These are phyloP conservation scores for Candida ulmi DNA, from an alignment of 805 yeast species.

Conservation along the genomic window DNA sequence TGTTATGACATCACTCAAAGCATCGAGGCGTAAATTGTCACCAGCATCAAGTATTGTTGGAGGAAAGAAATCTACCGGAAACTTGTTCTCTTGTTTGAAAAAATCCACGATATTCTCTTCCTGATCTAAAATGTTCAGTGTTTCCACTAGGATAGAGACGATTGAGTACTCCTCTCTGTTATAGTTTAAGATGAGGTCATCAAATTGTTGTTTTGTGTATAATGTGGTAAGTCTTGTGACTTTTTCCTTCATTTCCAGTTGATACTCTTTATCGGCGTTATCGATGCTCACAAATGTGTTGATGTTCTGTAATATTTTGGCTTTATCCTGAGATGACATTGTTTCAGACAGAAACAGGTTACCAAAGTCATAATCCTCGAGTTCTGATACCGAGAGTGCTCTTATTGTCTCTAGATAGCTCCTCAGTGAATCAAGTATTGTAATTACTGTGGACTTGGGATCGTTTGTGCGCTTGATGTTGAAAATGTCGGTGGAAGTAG, in stretches of 20 bases:
- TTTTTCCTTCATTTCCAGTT: constrained; percentile 4
- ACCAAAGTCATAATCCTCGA: constrained; percentile 11
- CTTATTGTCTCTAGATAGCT: constrained; percentile 11
- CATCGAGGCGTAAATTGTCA: constrained; percentile 16
- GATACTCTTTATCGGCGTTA: constrained; percentile 13
- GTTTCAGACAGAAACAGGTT: constrained; percentile 9
- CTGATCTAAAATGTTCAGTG: constrained; percentile 26
- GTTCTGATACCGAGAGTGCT: background rate
- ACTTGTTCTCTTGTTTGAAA: constrained; percentile 32
- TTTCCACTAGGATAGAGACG: constrained; percentile 19
- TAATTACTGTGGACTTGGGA: constrained; percentile 14
- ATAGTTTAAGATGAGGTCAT: constrained; percentile 16
- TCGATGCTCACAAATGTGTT: constrained; percentile 16
- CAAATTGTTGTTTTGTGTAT: constrained; percentile 15
- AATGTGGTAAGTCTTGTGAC: constrained; percentile 8
- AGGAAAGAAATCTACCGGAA: constrained; percentile 27
- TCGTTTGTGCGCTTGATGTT: constrained; percentile 13
- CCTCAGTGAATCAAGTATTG: constrained; percentile 5
- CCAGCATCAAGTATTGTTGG: constrained; percentile 20
- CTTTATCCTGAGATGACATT: constrained; percentile 20
- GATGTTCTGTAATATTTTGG: constrained; percentile 15
- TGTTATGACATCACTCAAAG: constrained; percentile 19
- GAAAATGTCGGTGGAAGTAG: constrained; percentile 10
- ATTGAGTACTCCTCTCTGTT: constrained; percentile 15
- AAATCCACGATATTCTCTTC: constrained; percentile 33